Conservation (phyloP, 2,329 filamentous ascomycete species). For the Colletotrichum sp. region DNA sequence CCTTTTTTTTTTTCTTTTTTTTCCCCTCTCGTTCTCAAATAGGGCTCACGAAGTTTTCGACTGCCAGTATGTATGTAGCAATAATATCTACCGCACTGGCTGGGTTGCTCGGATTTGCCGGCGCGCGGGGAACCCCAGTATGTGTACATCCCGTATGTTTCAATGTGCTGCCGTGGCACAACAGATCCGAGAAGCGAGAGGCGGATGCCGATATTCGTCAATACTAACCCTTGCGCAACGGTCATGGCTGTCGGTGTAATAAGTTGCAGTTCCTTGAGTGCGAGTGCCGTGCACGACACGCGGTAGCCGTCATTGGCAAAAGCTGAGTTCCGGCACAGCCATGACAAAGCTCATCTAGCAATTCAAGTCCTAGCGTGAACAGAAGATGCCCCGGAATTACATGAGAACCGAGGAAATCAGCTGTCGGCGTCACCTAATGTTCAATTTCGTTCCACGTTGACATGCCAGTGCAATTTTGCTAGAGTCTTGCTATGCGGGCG, state of each 20-base stretch:
- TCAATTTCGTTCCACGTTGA: fast-evolving
- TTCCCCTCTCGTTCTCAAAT: background rate
- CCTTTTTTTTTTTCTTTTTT: background rate
- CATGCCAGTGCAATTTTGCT: too few relatives aligned
- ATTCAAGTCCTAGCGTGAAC: background rate
- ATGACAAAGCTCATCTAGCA: background rate
- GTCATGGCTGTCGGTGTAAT: background rate
- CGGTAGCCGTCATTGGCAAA: background rate
- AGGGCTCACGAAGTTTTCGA: background rate
- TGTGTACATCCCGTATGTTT: background rate
- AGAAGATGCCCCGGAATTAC: background rate
- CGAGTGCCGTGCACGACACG: background rate
- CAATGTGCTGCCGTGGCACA: background rate
- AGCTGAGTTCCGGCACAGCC: background rate
- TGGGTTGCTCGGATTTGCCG: background rate
- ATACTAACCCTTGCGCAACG: background rate
- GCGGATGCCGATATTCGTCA: background rate
- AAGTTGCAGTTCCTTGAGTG: background rate
- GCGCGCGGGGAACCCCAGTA: background rate
- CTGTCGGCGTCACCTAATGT: background rate
- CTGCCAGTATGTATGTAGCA: background rate
- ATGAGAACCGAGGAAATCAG: background rate
- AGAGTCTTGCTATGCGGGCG: too few relatives aligned
- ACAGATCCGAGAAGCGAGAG: background rate
- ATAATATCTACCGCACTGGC: background rate